Base-by-base conservation (phyloP, 1,284 basidiomycete genomes). In the Ganoderma resinaceum region DNA sequence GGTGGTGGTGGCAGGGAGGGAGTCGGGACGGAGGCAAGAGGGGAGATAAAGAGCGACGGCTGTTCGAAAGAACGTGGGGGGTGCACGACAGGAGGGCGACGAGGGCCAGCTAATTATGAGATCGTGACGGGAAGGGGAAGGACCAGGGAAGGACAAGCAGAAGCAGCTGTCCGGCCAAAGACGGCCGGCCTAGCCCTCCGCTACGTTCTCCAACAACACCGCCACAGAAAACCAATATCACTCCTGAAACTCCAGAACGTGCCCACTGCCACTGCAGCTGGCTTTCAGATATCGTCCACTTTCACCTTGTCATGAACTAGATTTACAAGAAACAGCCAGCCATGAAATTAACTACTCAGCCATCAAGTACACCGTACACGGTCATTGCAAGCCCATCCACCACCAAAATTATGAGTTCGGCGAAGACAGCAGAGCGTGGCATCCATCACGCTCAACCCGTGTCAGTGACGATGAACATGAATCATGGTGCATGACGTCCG, bases 1-100 rank as follows among this genome's bases (percentile, higher is more conserved):
- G 67, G 80, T 71, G 68, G 38, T 49, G 66, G 46, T 42, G 26
- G 14, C n/a, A 12, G 37, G 66, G 40, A 31, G 57, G 53, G 68
- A 61, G 46, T 26, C 46, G 33, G 63, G 63, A 40, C 9, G 46
- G 62, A 59, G 58, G 62, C 29, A 46, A 40, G 26, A 53, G 65
- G 58, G 71, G 64, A 20, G 66, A 55, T 58, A 67, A 70, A 68
- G 63, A 60, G 58, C 58, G 61, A 67, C 29, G 52, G 66, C 23
- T 40, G 61, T 37, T 29, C 33, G 63, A 69, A 68, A 49, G 72
- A 73, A 68, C 68, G 72, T 73, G 72, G 66, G 52, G 61, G 63
- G 53, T 59, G 66, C 62, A 67, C 67, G 63, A 66, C 67, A 65
- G 52, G 53, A 62, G 57, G 53, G 59, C 62, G 62, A 38, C 16